Base-by-base conservation (phyloP, 1,284 basidiomycete genomes). In the Fomitopsis pinicola region DNA sequence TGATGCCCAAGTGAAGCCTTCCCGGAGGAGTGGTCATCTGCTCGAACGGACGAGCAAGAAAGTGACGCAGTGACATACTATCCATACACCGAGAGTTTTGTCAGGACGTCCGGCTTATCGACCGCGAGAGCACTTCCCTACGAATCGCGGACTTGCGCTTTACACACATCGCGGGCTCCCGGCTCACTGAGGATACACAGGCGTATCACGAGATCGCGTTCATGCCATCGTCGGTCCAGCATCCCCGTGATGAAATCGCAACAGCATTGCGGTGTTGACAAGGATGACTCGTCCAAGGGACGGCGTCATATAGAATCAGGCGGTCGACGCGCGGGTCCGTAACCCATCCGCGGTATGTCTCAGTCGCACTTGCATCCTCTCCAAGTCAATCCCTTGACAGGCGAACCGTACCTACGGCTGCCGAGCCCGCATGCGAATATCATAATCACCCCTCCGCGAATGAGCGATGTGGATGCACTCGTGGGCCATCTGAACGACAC, bases 381-480 rank as follows among this genome's bases (percentile, higher is more conserved):
- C 1, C 59, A 66, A 57, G 63, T 71, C 54, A 62, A 71, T 56
- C 60, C 64, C 12, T 19, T 45, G 30, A 71, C 68, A 1, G 66
- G 67, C 7, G 70, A 72, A 63, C 69, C 67, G 5, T 71, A 64
- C 58, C 55, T 73, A 40, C 68, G 66, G n/a, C 67, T 72, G 12
- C 66, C 70, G 15, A 67, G 71, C 57, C 83, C 83, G 45, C 75
- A 77, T 60, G 69, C 76, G 44, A 81, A 82, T 63, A 82, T 88
- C 64, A 82, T 88, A 64, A 66, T 88, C 33, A 88, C 86, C 1
- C 80, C 86, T 33, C 81, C 82, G 33, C 81, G 86, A 44, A 57
- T 69, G 40, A 76, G 72, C 55, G 86, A 88, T 67, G 76, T 67
- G 14, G 68, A 72, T 14, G 64, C 65, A 28, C 60, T 77, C 30